Percentiles rank a stretch among this genome's conserved stretches.
phyloP scores from a whole-genome alignment of 805 yeast genomes.

The Kodamaea restingae region DNA sequence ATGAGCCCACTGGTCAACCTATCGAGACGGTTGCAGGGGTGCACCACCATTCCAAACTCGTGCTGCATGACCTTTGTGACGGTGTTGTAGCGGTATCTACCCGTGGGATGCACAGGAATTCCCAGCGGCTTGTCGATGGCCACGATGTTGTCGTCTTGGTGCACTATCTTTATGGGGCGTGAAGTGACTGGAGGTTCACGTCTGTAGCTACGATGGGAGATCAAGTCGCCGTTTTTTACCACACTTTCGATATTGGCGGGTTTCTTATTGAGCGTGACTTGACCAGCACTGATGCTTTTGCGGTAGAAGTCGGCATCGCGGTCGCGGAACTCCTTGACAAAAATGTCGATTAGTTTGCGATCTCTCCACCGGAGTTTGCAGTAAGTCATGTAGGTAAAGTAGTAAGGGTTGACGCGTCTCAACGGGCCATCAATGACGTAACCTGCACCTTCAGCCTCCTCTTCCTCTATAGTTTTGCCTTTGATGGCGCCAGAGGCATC shows the following conservation, averaged over 20 bases:
- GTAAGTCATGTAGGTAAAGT: conserved; percentile 82
- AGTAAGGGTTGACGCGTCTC: conserved; percentile 79
- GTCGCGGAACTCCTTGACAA: conserved; percentile 81
- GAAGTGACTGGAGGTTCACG: conserved; percentile 86
- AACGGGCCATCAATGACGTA: conserved; percentile 57
- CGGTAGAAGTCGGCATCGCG: conserved; percentile 63
- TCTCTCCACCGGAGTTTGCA: conserved; percentile 93
- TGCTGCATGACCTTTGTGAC: conserved; percentile 73
- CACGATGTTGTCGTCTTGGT: conserved; percentile 69
- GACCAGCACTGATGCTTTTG: conserved; percentile 50
- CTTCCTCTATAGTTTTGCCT: conserved; percentile 44
- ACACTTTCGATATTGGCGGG: conserved; percentile 62
- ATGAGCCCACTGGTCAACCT: conserved; percentile 88
- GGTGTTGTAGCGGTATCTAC: conserved; percentile 71
- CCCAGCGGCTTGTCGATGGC: conserved; percentile 94
- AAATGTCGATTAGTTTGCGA: conserved; percentile 73
- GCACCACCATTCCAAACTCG: conserved; percentile 63
- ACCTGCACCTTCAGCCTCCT: conserved; percentile 55
- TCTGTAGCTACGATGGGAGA: conserved; percentile 74
- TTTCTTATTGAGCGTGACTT: conserved; percentile 67
- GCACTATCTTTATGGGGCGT: conserved; percentile 57
- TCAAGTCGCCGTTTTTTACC: conserved; percentile 77
- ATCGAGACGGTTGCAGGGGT: conserved; percentile 82
- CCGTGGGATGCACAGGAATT: conserved; percentile 94
- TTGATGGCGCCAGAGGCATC: conserved; percentile 14